Conservation (phyloP, 176 grass and related monocot genomes). For the Cenchrus fungigraminus region DNA sequence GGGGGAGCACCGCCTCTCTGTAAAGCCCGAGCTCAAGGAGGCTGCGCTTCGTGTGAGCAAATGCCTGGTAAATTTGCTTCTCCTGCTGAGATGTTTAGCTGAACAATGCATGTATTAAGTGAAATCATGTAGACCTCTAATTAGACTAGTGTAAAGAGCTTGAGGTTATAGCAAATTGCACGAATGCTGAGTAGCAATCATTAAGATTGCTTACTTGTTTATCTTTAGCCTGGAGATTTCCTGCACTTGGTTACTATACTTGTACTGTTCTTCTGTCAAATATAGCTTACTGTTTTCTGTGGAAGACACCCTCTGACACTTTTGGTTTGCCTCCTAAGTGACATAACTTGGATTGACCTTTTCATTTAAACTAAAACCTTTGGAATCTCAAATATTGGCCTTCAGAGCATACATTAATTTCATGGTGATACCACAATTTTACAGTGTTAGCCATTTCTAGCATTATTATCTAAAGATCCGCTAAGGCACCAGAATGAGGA, state of each 20-base stretch:
- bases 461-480: not conserved
- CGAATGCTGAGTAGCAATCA: too few species aligned
- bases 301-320: not conserved
- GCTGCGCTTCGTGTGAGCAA: slow-evolving; percentile 66
- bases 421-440: not conserved
- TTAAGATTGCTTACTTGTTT: not conserved
- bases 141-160: not conserved
- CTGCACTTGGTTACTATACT: not conserved
- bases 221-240: not conserved
- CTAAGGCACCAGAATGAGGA: not conserved
- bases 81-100: not conserved
- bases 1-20: slow-evolving; percentile 52
- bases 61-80: slow-evolving; percentile 63
- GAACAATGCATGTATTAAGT: not conserved
- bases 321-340: not conserved
- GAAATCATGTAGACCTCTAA: slow-evolving; percentile 1
- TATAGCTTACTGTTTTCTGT: not conserved
- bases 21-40: slow-evolving; percentile 69
- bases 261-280: not conserved
- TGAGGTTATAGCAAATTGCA: too few species aligned
- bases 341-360: not conserved
- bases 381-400: too few species aligned
- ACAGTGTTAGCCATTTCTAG: not conserved
- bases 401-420: not conserved
- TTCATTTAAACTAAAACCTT: too few species aligned